Base-by-base conservation (phyloP, 352 stramenopile species). In the Globisporangium cederbergense region DNA sequence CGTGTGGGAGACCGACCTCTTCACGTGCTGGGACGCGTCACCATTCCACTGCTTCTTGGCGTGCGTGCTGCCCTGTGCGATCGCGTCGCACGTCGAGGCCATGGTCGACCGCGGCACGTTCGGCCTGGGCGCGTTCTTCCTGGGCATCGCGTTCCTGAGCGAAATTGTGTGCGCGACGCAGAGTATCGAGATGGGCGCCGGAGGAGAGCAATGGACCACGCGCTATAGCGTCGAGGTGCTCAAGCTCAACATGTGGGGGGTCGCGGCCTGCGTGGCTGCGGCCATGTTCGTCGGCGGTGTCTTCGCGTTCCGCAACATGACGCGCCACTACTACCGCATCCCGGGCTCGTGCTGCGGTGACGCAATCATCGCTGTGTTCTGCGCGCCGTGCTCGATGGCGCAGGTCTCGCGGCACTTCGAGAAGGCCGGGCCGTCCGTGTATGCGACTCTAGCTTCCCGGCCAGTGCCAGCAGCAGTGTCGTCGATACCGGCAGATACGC, bases 221-320 rank as follows among this genome's bases (percentile, higher is more conserved):
- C 20, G 40, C 6, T 65, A 65, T 25, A 42, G 38, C 20, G 36
- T 25, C 49, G 59, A 65, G 36, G 36, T 38, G 32, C 47, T 65
- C 34, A 28, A 4, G 22, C 40, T 65, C 47, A 58, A 57, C 28
- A 65, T 65, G 60, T 65, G 60, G 60, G 34, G 20, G 4, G 10
- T 65, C 18, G 60, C 60, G 16, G 60, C 49, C 0, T 49, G 20
- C 25, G 49, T 58, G 4, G 40, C 34, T 0, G 25, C 13, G 14
- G 49, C 49, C 11, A 65, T 65, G 60, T 65, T 34, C 25, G 60
- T 28, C 13, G 22, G 49, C 13, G 60, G 60, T 14, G 50, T 65
- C 13, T 60, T 65, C 13, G 60, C 60, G 34, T 60, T 65, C 18
- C 60, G 60, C 51, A 65, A 65, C 50, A 65, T 65, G 50, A 54